These are phyloP conservation scores for Papiliotrema terrestris DNA, from an alignment of 1,284 basidiomycete genomes.

Conservation along the genomic window DNA sequence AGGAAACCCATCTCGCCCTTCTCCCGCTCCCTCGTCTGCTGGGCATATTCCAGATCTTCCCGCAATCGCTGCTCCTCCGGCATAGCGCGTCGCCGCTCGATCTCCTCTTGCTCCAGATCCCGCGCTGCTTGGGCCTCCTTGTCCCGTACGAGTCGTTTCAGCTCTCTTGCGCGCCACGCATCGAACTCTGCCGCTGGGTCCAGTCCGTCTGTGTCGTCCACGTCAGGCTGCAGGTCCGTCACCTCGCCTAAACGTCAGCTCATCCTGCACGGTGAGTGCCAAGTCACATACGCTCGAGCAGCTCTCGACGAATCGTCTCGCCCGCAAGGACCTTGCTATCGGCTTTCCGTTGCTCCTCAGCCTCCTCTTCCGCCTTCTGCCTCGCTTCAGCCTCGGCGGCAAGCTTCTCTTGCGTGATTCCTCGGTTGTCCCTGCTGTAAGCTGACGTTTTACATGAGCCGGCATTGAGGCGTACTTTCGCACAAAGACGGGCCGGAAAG, in stretches of 20 bases:
- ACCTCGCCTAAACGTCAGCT: constrained; percentile 65
- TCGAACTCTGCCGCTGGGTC: constrained; percentile 91
- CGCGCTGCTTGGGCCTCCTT: constrained; percentile 73
- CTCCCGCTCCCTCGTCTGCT: constrained; percentile 63
- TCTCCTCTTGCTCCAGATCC: constrained; percentile 80
- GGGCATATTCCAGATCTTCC: constrained; percentile 83
- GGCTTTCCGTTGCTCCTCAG: constrained; percentile 38
- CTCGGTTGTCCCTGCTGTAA: constrained; percentile 29
- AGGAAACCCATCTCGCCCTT: constrained; percentile 78
- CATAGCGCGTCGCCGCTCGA: constrained; percentile 82
- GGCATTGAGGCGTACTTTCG: constrained; percentile 30
- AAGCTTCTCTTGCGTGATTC: constrained; percentile 37
- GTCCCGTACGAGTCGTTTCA: constrained; percentile 84
- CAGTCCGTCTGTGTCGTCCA: constrained; percentile 92
- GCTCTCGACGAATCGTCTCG: constrained; percentile 47
- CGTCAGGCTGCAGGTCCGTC: constrained; percentile 72
- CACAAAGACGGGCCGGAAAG: constrained; percentile 46
- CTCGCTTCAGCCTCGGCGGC: constrained; percentile 41
- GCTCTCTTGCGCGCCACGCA: constrained; percentile 89
- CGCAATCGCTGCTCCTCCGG: constrained; percentile 86
- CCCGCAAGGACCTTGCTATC: constrained; percentile 46
- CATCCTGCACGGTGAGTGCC: not conserved
- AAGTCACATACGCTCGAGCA: constrained; percentile 39
- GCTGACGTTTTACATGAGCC: too few relatives aligned
- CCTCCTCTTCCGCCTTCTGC: constrained; percentile 35